A percentile compares a stretch with the other conserved stretches of the same genome.
Conservation (phyloP, 768 basidiomycete genomes). For the Daedalea quercina region DNA sequence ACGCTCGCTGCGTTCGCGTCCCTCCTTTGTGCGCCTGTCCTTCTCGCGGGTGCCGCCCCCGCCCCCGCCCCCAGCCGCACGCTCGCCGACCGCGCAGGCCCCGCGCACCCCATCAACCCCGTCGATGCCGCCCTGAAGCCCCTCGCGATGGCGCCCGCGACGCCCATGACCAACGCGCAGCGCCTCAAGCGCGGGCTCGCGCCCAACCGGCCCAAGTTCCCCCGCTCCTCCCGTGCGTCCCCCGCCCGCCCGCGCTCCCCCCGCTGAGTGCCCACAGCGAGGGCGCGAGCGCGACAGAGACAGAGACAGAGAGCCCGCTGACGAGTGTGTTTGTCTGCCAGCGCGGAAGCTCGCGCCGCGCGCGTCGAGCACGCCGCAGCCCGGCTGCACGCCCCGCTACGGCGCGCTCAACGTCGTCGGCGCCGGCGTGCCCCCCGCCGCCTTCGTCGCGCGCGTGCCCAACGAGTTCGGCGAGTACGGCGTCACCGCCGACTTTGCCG, state of each 20-base stretch:
- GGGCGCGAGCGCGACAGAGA: too few species aligned
- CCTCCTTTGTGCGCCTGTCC: too few species aligned
- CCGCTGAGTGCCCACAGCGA: too few species aligned
- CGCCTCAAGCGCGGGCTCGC: constrained; percentile 14
- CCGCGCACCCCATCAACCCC: constrained; percentile 7
- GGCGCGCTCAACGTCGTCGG: constrained; percentile 9
- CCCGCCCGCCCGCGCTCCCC: too few species aligned
- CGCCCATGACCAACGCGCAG: constrained; percentile 14
- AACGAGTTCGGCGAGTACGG: constrained; percentile 18
- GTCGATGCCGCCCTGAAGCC: constrained; percentile 1
- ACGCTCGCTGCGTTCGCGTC: too few species aligned
- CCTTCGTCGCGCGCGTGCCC: constrained; percentile 5
- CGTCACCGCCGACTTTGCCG: constrained; percentile 8
- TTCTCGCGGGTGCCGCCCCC: too few species aligned
- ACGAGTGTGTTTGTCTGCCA: too few species aligned
- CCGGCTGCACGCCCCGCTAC: constrained; percentile 1
- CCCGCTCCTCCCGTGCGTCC: too few species aligned
- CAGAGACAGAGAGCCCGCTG: too few species aligned
- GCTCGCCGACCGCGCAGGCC: neutral
- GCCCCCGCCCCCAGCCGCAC: neutral
- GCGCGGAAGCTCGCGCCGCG: constrained; percentile 6
- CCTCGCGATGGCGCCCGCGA: constrained; percentile 2
- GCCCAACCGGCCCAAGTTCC: constrained; percentile 13
- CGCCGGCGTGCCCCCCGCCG: neutral
- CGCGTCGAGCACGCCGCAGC: neutral